Conservation (phyloP, 2,329 filamentous ascomycete genomes). For the Colletotrichum cuscutae region DNA sequence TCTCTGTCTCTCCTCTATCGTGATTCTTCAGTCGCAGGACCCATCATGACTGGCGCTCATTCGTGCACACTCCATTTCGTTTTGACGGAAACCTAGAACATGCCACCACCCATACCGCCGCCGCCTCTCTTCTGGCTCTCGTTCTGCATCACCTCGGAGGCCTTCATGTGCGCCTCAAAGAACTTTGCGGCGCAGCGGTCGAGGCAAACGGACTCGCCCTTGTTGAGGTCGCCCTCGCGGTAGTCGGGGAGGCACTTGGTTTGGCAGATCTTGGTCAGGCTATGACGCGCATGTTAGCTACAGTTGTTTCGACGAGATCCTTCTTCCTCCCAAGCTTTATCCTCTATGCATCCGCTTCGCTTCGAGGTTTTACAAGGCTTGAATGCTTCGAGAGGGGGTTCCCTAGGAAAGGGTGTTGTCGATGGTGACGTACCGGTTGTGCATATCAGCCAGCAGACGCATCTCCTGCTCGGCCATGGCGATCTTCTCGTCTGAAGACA, state of each 20-base stretch:
- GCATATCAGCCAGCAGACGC: slow-evolving; percentile 98
- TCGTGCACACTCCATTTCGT: not conserved
- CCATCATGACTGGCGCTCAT: not conserved
- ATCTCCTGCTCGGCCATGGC: slow-evolving; percentile 96
- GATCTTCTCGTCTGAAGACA: slow-evolving; percentile 96
- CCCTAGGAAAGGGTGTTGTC: not conserved
- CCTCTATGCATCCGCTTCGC: not conserved
- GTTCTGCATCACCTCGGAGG: slow-evolving; percentile 94
- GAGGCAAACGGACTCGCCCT: slow-evolving; percentile 97
- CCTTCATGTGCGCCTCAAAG: slow-evolving; percentile 98
- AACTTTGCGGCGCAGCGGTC: slow-evolving; percentile 98
- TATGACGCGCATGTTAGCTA: slow-evolving; percentile 45
- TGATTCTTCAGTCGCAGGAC: not conserved
- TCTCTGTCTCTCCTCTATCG: not conserved
- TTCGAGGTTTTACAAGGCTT: no score
- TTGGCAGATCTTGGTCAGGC: slow-evolving; percentile 88
- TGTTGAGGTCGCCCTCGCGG: slow-evolving; percentile 96
- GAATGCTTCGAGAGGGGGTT: no score
- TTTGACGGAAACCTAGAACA: slow-evolving; percentile 44
- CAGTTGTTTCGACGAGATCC: not conserved
- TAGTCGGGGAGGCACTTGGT: slow-evolving; percentile 97
- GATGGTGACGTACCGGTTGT: slow-evolving; percentile 78
- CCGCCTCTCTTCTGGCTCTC: slow-evolving; percentile 77
- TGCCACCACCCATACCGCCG: slow-evolving; percentile 59
- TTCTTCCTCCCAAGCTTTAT: not conserved